Base-by-base conservation (phyloP, 108 stramenopile genomes). In the Conticribra weissflogii region DNA sequence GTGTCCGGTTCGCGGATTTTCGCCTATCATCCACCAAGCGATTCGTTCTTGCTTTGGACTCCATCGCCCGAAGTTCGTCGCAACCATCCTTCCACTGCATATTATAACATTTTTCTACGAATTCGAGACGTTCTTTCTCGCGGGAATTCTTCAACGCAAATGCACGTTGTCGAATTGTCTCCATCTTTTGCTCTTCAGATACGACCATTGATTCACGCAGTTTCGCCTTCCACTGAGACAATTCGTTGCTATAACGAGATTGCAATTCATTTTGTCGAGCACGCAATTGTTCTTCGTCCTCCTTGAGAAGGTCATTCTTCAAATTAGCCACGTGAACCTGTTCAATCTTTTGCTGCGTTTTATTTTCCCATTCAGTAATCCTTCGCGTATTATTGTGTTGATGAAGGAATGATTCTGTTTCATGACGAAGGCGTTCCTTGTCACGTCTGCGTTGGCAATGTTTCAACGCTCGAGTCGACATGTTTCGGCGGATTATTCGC, bases 31-130 rank as follows among this genome's bases (percentile, higher is more conserved):
- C 63, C 56, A 57, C 27, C 24, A 81, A 51, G 28, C 77, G 66
- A 51, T 81, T 59, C 27, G 83, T 29, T 22, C 62, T 76, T 9
- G 80, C 83, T 41, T 78, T 78, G 7, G 81, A 81, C 50, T 89
- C 81, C 16, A 88, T 60, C 54, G 75, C 82, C 29, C 90, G 80
- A 22, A 88, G 68, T n/a, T 87, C 88, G 25, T 91, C 89, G 59
- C 85, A 84, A 25, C 81, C 52, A 49, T 85, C 88, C 0, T 80
- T 69, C 88, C 86, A 89, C 60, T 88, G 90, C 41, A 74, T 48
- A 29, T 84, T 66, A 71, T 84, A 87, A 54, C 84, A 85, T 31
- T 83, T 55, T 53, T 78, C 59, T 0, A 90, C 85, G 48, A 78
- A 86, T 46, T 86, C 61, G 29, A 65, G 54, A 3, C 83, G 47